Evolutionary conservation across 148 eudicot species (phyloP).

Genomic region (Suaeda aralocaspica): DNA sequence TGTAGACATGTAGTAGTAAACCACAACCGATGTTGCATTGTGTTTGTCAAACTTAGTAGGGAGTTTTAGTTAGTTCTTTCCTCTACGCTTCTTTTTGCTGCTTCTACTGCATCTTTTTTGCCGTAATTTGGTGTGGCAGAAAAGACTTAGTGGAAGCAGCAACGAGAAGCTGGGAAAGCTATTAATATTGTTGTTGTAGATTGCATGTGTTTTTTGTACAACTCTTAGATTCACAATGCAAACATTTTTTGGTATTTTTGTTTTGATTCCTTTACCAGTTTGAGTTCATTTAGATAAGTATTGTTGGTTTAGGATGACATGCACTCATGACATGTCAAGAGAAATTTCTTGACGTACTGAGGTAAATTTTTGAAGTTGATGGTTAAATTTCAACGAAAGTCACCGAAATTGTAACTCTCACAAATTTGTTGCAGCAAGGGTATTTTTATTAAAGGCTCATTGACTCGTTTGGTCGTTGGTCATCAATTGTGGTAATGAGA

Average conservation of each 20-base stretch:
- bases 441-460: no score
- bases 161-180: conserved; percentile 84
- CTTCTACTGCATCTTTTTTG: conserved; percentile 83
- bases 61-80: conserved; percentile 24
- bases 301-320: no score
- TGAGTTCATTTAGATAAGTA: no score
- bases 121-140: conserved; percentile 29
- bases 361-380: no score
- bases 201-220: conserved; percentile 8
- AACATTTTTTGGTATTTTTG: conserved; percentile 12
- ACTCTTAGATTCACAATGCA: conserved; percentile 23
- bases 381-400: no score
- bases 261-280: background rate
- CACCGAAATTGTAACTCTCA: no score
- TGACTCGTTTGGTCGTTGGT: no score
- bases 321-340: no score
- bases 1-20: background rate
- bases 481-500: no score
- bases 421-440: no score
- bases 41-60: conserved; percentile 13
- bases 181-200: conserved; percentile 25
- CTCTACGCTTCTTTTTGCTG: conserved; percentile 96
- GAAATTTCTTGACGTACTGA: no score
- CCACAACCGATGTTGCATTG: conserved; percentile 24
- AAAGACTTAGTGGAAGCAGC: conserved; percentile 90